Evolutionary conservation across 176 grass and related monocot genomes (phyloP), one percentile per base, ranked within the genome.

Genomic region (Carex kokanica): DNA sequence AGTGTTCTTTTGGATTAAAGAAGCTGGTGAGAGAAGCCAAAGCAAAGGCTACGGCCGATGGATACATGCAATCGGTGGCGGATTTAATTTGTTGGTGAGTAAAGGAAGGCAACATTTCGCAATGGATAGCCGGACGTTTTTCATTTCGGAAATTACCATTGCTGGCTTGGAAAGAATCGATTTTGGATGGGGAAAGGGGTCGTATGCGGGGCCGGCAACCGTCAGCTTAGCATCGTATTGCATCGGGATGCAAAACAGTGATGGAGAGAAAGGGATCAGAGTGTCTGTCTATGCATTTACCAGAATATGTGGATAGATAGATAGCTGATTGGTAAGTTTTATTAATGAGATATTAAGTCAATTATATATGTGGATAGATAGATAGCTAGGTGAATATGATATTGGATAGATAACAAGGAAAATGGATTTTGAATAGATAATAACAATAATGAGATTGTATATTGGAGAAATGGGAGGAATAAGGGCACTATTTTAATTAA

Each of bases 21-120:
- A n/a, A 78, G 72, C n/a, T 78, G 17, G 45, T 78, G 72, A 27
- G 10, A 21, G 72, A 78, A 51, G 36, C 36, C 34, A 78, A 78
- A 15, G 72, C 34, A 8, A 12, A 11, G 51, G 72, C 36, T 11
- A 52, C 24, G 3, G 13, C 40, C 0, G 5, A 78, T 21, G 72
- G 51, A 27, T 52, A 78, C 72, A 53, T 78, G 72, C 40, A 51
- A 21, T 51, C 38, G 13, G 72, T 78, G 72, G 72, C 38, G 3
- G 18, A n/a, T n/a, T n/a, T n/a, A n/a, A 65, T 65, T 10, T 32
- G 11, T 31, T 65, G 24, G 62, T 31, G 10, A 65, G 62, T 25
- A 65, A 65, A 32, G 62, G 62, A 32, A 65, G 62, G 24, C 62
- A 25, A 10, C 62, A 65, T 65, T 65, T 65, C 1, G 62, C 62